Base-by-base conservation (phyloP, 495 filamentous ascomycete genomes). In the Podospora appendiculata region DNA sequence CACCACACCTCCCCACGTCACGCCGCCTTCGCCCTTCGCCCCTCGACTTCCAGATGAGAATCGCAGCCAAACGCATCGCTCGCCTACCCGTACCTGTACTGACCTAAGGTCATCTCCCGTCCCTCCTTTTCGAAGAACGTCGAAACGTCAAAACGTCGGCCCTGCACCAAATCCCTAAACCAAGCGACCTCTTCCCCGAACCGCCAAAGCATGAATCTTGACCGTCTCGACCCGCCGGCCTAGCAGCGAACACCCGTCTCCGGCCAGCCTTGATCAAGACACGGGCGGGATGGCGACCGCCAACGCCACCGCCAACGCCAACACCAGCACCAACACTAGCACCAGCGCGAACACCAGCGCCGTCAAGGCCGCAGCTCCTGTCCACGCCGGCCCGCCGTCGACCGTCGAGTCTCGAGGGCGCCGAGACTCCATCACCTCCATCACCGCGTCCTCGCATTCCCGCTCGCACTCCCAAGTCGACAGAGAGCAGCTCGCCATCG, bases 401-500 rank as follows among this genome's bases (percentile, higher is more conserved):
- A 54, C 64, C 0, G 44, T 50, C 32, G 41, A 43, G 36, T 11
- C 51, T 25, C 57, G 58, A 41, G 74, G 79, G 11, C 79, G 84
- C 25, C 72, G 83, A 45, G 83, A 78, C 14, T 92, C 89, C 4
- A 61, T 85, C 14, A 70, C 75, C 35, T 91, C 88, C 16, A 54
- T 82, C 12, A 79, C 82, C 13, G 79, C 73, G 14, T 67, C 67
- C 6, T 25, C 25, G 25, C 25, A 25, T 25, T 25, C 25, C 25
- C 25, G 25, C 25, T 25, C 25, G 25, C 25, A 25, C 25, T 67
- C 80, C 6, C 62, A 69, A 17, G 68, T 84, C 49, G 87, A 90
- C 63, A 83, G 79, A 61, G 85, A 88, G 48, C 80, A 81, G 13
- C 76, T 90, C 16, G 78, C 86, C 16, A 79, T 88, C 50, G 76